Conservation (phyloP, 1,284 basidiomycete genomes). For the Tylopilus orsonianus region DNA sequence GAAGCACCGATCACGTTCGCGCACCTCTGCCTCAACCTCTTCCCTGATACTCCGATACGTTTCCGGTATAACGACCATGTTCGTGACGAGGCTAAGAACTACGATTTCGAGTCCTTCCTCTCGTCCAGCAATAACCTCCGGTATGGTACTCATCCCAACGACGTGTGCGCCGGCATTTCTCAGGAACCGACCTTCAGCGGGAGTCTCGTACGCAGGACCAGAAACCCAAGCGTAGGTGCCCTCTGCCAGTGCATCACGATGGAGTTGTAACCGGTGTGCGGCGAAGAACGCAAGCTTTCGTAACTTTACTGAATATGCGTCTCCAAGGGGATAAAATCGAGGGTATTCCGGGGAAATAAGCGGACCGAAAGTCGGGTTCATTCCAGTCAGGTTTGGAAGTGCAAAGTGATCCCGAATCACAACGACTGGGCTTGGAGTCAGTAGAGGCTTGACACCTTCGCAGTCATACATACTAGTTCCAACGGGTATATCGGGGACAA, state of each 20-base stretch:
- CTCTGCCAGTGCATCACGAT: constrained; percentile 55
- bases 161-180: constrained; percentile 75
- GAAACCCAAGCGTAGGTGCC: constrained; percentile 86
- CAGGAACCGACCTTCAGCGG: constrained; percentile 77
- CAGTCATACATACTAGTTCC: constrained; percentile 67
- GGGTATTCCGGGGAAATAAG: constrained; percentile 51
- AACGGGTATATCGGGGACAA: constrained; percentile 70
- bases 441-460: background rate
- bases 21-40: constrained; percentile 73
- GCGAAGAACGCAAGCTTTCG: constrained; percentile 70
- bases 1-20: constrained; percentile 17
- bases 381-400: constrained; percentile 72
- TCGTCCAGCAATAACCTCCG: constrained; percentile 80
- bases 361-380: constrained; percentile 79
- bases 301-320: constrained; percentile 73
- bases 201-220: constrained; percentile 83
- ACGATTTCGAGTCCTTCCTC: constrained; percentile 74
- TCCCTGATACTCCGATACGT: constrained; percentile 66
- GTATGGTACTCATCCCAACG: constrained; percentile 89
- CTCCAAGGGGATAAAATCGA: constrained; percentile 77
- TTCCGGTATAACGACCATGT: constrained; percentile 77
- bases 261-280: constrained; percentile 53
- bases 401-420: constrained; percentile 82
- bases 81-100: constrained; percentile 81
- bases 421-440: constrained; percentile 54